A percentile compares a stretch with the other conserved stretches of the same genome.
phyloP scores from a whole-genome alignment of 306 rosid genomes.

The Echinosophora koreensis region DNA sequence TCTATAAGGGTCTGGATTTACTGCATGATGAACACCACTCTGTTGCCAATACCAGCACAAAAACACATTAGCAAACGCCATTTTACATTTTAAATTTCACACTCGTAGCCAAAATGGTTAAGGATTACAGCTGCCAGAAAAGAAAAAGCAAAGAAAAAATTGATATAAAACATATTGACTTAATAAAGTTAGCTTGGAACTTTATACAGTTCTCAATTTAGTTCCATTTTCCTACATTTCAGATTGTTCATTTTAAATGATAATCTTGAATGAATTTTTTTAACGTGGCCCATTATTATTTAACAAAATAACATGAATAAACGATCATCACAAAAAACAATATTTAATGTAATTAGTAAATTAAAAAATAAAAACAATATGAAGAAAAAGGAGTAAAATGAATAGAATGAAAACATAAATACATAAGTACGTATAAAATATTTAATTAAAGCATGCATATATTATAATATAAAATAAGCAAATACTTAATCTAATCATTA shows the following conservation, averaged over 20 bases:
- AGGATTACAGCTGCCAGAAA: not conserved
- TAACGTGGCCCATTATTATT: not conserved
- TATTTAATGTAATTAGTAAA: not conserved
- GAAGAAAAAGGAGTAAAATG: not conserved
- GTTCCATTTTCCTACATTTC: not conserved
- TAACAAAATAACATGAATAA: not conserved
- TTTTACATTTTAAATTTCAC: not conserved
- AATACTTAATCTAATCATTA: not conserved
- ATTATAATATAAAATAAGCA: not conserved
- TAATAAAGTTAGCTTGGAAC: too few relatives aligned
- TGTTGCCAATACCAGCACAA: constrained; percentile 43
- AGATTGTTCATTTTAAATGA: not conserved
- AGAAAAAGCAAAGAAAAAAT: not conserved
- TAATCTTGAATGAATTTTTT: not conserved
- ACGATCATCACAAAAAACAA: not conserved
- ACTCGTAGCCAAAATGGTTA: not conserved
- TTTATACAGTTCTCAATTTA: not conserved
- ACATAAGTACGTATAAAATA: not conserved
- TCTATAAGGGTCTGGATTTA: constrained; percentile 92
- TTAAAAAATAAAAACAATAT: not conserved
- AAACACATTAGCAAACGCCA: not conserved
- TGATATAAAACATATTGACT: not conserved
- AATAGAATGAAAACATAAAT: not conserved
- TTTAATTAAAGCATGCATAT: not conserved
- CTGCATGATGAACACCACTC: constrained; percentile 88